phyloP scores from a whole-genome alignment of 257 asterid genomes.

The Penstemon barbatus region DNA sequence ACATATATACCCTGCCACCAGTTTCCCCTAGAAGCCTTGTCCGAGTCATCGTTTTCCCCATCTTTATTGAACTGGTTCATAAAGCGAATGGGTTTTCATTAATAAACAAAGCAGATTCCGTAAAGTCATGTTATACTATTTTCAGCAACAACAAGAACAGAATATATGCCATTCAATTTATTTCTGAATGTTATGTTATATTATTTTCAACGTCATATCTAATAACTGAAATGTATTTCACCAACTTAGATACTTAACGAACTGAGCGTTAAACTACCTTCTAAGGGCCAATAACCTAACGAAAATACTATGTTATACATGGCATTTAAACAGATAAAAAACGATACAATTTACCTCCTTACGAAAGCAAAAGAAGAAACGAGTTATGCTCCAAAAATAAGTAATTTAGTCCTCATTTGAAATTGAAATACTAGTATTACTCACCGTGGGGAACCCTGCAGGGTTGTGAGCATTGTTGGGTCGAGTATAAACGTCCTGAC shows the following conservation, averaged over 20 bases:
- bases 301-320: neutral
- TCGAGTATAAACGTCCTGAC: constrained; percentile 66
- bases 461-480: constrained; percentile 61
- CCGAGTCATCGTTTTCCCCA: constrained; percentile 57
- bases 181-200: neutral
- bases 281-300: neutral
- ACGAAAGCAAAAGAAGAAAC: neutral
- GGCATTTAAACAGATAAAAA: neutral
- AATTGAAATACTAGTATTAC: constrained; percentile 21
- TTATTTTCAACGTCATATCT: neutral
- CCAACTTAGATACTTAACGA: neutral
- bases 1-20: constrained; percentile 78
- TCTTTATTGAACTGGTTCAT: constrained; percentile 50
- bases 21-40: constrained; percentile 69
- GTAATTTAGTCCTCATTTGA: neutral
- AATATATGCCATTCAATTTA: neutral
- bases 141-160: neutral
- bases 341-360: neutral
- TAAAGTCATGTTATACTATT: neutral
- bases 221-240: neutral
- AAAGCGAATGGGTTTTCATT: neutral
- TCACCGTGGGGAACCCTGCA: constrained; percentile 44
- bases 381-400: neutral
- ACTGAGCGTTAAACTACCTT: neutral
- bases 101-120: neutral